Conservation (phyloP, 2,329 filamentous ascomycete genomes). For the Ustulina deusta region DNA sequence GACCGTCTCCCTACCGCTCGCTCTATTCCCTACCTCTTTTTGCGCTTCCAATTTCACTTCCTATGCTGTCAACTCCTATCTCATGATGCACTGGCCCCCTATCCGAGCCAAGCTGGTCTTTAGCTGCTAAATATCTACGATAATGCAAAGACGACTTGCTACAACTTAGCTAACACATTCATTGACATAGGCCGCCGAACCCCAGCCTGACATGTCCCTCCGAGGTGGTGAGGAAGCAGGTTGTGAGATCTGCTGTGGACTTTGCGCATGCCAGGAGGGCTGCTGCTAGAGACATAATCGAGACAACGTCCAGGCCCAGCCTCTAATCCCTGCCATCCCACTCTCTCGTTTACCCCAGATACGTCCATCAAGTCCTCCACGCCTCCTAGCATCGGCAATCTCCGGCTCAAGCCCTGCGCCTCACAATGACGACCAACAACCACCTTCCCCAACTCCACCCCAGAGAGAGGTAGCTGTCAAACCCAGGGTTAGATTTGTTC, state of each 20-base stretch:
- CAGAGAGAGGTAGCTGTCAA: too few species aligned
- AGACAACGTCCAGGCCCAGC: neutral
- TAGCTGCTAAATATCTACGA: neutral
- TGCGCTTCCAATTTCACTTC: neutral
- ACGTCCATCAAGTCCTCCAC: neutral
- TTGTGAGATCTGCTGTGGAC: conserved; percentile 60
- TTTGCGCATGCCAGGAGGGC: conserved; percentile 58
- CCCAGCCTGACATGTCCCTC: conserved; percentile 58
- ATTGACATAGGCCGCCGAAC: conserved; percentile 52
- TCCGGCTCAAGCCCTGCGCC: neutral
- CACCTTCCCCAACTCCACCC: too few species aligned
- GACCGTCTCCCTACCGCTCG: too few species aligned
- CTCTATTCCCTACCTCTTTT: neutral
- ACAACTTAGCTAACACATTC: conserved; percentile 19
- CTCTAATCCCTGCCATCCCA: neutral
- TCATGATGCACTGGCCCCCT: neutral
- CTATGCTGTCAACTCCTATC: neutral
- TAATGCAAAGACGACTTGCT: neutral
- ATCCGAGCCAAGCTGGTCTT: neutral
- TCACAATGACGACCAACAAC: too few species aligned
- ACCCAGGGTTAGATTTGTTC: too few species aligned
- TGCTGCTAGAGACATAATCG: conserved; percentile 54
- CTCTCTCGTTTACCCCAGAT: neutral
- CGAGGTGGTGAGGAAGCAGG: conserved; percentile 61
- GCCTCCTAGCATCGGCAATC: too few species aligned